Base-by-base conservation (phyloP, 129 eudicot genomes). In the Artemisia tridentata region DNA sequence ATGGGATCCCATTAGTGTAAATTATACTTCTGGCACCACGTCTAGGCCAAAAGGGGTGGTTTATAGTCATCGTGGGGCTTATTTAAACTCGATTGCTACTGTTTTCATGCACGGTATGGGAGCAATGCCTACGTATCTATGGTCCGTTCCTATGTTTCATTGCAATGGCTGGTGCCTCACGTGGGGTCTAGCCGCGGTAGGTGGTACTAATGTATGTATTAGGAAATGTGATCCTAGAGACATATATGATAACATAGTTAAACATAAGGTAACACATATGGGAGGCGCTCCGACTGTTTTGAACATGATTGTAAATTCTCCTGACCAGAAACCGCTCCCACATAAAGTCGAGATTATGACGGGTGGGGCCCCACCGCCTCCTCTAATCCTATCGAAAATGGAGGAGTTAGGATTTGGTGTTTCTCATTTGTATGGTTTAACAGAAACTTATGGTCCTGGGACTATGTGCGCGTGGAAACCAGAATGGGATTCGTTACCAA, bases 131-230 rank as follows among this genome's bases (percentile, higher is more conserved):
- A 85, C 85, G 10, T 89, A 87, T 63, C 82, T 93, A 1, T 93
- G 98, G 98, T 85, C 96, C 0, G 96, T 93, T 18, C 98, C 98
- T 0, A 93, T 87, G 96, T 93, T 93, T 63, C 98, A 93, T 46
- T 93, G 98, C 86, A 93, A 87, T 45, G 98, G 95, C 1, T 93
- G 98, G 98, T 89, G 96, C 74, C 80, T 89, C 55, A 72, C 74
- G 2, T 93, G 98, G 98, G 98, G 91, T 0, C 79, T 93, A 38
- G 98, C 98, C 0, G 98, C 98, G 0, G 63, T 85, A n/a, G 96
- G 96, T 1, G 98, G 98, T 55, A 85, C 92, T 8, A 93, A 93
- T 48, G 31, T 93, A 45, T 93, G 98, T 55, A 76, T 87, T 16
- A 78, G 98, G 18, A 79, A 76, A 9, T 96, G 91, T 23, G 69